A percentile compares a stretch with the other conserved stretches of the same genome.
These are phyloP conservation scores for Backusella luteola DNA, from an alignment of 192 early-diverging fungal genomes.

Conservation along the genomic window DNA sequence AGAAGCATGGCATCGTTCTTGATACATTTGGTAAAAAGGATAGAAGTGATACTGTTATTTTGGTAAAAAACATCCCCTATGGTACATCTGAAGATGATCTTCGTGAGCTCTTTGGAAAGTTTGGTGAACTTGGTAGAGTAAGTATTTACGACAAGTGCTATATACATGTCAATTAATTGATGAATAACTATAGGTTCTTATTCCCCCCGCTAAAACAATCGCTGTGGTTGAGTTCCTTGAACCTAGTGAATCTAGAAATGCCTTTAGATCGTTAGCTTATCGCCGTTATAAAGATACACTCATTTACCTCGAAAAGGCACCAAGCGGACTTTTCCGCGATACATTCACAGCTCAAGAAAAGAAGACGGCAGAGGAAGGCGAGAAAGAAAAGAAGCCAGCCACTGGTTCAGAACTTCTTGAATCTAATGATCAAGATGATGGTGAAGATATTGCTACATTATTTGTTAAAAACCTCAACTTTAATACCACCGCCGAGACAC, in stretches of 20 bases:
- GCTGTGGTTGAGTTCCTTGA: slow-evolving; percentile 93
- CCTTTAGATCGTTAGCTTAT: slow-evolving; percentile 88
- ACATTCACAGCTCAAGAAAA: slow-evolving; percentile 49
- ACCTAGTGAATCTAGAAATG: slow-evolving; percentile 84
- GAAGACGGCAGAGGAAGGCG: slow-evolving; percentile 33
- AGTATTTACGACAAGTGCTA: slow-evolving; percentile 6
- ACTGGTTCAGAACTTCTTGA: slow-evolving; percentile 38
- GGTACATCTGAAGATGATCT: slow-evolving; percentile 83
- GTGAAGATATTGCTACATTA: slow-evolving; percentile 70
- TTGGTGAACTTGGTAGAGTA: slow-evolving; percentile 88
- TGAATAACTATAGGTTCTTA: slow-evolving; percentile 48
- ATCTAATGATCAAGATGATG: slow-evolving; percentile 44
- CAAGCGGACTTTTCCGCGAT: slow-evolving; percentile 72
- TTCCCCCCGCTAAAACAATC: slow-evolving; percentile 91
- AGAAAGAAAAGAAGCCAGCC: slow-evolving; percentile 37
- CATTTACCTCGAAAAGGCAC: slow-evolving; percentile 93
- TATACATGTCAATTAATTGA: not conserved
- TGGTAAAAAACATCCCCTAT: slow-evolving; percentile 95
- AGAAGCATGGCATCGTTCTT: slow-evolving; percentile 80
- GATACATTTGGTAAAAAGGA: slow-evolving; percentile 76
- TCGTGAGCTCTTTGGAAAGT: slow-evolving; percentile 75
- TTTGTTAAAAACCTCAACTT: slow-evolving; percentile 98
- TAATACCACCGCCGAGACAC: slow-evolving; percentile 77
- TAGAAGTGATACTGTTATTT: slow-evolving; percentile 85
- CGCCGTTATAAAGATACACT: slow-evolving; percentile 89